Percentiles rank a stretch among this genome's conserved stretches.
These are phyloP conservation scores for Aspergillus asperescens DNA, from an alignment of 495 filamentous ascomycete genomes.

Conservation along the genomic window DNA sequence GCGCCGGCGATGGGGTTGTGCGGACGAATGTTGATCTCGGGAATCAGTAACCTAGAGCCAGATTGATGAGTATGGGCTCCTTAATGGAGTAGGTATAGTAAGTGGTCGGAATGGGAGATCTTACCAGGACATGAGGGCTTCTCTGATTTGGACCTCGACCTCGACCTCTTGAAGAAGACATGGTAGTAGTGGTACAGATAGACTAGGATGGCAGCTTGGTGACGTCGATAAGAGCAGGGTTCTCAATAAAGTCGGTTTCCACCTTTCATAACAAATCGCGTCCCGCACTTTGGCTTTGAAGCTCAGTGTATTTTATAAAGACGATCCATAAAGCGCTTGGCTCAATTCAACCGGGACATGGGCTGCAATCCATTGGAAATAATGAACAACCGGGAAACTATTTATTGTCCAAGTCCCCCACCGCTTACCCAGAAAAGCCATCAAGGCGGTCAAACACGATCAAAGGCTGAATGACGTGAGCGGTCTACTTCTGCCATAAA, in stretches of 20 bases:
- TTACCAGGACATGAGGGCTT: conserved; percentile 53
- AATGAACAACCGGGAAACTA: neutral
- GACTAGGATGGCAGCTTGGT: neutral
- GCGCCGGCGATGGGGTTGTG: conserved; percentile 32
- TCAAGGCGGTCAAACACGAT: conserved; percentile 5
- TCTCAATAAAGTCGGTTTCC: neutral
- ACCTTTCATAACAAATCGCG: neutral
- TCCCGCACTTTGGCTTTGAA: neutral
- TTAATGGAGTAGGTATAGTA: neutral
- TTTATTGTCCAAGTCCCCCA: neutral
- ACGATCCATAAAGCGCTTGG: neutral
- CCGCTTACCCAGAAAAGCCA: neutral
- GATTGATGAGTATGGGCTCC: neutral
- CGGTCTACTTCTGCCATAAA: conserved; percentile 1
- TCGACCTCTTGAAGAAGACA: conserved; percentile 36
- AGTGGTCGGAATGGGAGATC: conserved; percentile 10
- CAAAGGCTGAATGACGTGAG: conserved; percentile 1
- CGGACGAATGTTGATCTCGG: conserved; percentile 44
- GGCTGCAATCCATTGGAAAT: neutral
- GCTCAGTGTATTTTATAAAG: neutral
- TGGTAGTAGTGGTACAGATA: conserved; percentile 11
- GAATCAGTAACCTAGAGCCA: conserved; percentile 52
- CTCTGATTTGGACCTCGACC: conserved; percentile 42
- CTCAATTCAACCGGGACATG: neutral
- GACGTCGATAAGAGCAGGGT: too few species aligned